Evolutionary conservation across 129 eudicot species (phyloP).

Genomic region (Centrapalus pauciflorus): DNA sequence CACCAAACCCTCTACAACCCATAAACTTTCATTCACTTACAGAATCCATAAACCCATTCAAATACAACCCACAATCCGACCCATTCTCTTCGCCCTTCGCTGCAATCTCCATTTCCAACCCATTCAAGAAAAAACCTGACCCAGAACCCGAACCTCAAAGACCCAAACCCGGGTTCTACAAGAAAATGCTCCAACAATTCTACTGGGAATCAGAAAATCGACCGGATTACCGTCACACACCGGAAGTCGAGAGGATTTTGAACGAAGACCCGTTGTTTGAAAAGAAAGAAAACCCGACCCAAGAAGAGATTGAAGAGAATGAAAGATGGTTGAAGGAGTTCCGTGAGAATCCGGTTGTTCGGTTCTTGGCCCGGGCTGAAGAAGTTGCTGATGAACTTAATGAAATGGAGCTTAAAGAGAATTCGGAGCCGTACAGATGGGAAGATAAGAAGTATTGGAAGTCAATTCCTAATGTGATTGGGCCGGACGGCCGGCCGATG

Average conservation of each 20-base stretch:
- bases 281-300: constrained; percentile 63
- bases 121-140: constrained; percentile 31
- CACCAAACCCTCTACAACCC: constrained; percentile 55
- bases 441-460: constrained; percentile 72
- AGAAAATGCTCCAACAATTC: constrained; percentile 61
- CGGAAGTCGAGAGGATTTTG: constrained; percentile 63
- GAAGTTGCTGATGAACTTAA: constrained; percentile 55
- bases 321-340: constrained; percentile 68
- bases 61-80: constrained; percentile 38
- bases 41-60: constrained; percentile 50
- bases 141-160: constrained; percentile 7
- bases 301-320: constrained; percentile 68
- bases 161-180: constrained; percentile 56
- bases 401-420: constrained; percentile 59
- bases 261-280: constrained; percentile 62
- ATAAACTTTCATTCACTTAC: constrained; percentile 35
- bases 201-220: constrained; percentile 69
- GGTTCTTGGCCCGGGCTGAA: constrained; percentile 50
- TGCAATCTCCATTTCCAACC: constrained; percentile 44
- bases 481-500: constrained; percentile 93
- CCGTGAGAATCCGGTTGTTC: constrained; percentile 57
- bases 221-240: constrained; percentile 73
- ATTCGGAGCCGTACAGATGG: constrained; percentile 39
- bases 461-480: constrained; percentile 66
- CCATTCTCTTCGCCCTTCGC: constrained; percentile 38